Evolutionary conservation across 768 basidiomycete species (phyloP), one percentile per base, ranked within the genome.

Genomic region (Chalciporus chontae): DNA sequence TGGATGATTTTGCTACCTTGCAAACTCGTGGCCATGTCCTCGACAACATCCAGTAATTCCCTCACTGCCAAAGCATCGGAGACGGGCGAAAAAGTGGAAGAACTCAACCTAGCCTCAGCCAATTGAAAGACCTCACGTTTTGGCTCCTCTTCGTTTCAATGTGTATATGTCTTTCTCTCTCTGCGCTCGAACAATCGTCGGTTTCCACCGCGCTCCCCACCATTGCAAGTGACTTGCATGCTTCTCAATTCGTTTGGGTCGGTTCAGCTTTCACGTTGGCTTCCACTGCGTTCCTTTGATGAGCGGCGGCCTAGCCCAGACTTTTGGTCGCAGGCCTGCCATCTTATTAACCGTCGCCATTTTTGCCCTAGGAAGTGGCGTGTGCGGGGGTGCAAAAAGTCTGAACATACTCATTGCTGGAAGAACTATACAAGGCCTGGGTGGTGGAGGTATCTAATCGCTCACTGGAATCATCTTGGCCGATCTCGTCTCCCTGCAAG

Each of bases 221-320:
- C 7, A 77, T 77, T 32, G 64, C 69, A 7, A 51, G 65, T 27
- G 66, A 68, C 8, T 61, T 78, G 3, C 44, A 71, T 15, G 70
- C 69, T 0, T 57, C 57, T 34, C 60, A 74, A 23, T 78, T 73
- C 45, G 54, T 70, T 1, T 80, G 78, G 78, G 65, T 79, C 17
- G 76, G 70, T 2, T 59, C 68, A 3, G 72, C 75, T 3, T 81
- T 75, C 50, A 63, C 72, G 0, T 46, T 80, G 4, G 38, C 74
- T 1, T 65, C 68, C 0, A 72, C 76, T 4, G 71, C 74, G 0
- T 55, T 74, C 40, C 60, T 78, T 8, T 75, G 0, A 52, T 73
- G 52, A 65, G 64, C 24, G 73, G 74, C 4, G 65, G 66, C 10
- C 54, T 74, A 0, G 70, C 72, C 3, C 60, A 73, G 55, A 60